A percentile compares a stretch with the other conserved stretches of the same genome.
Conservation (phyloP, 257 asterid genomes). For the Capsicum chinense region DNA sequence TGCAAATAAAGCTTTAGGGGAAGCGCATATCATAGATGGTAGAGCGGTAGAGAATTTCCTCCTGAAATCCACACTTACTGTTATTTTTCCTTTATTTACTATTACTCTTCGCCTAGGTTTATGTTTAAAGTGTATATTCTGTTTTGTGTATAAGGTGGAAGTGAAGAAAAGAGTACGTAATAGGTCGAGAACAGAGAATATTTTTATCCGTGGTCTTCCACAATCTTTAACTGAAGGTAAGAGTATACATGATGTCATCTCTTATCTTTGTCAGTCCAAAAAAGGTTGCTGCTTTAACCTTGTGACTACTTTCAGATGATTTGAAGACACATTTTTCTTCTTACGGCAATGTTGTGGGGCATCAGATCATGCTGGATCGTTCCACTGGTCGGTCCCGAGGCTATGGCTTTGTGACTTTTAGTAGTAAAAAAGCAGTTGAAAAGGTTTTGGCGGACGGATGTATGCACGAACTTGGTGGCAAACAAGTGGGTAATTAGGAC, state of each 20-base stretch:
- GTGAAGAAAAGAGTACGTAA: slow-evolving; percentile 88
- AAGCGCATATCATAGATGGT: slow-evolving; percentile 84
- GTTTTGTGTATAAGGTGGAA: slow-evolving; percentile 67
- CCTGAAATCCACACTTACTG: not conserved
- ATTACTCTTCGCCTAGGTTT: not conserved
- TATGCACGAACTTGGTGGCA: slow-evolving; percentile 92
- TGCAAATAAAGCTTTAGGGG: slow-evolving; percentile 78
- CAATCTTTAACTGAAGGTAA: slow-evolving; percentile 76
- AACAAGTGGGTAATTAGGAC: slow-evolving; percentile 64
- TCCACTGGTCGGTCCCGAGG: slow-evolving; percentile 83
- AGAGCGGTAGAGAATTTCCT: slow-evolving; percentile 63
- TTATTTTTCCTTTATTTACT: slow-evolving; percentile 6
- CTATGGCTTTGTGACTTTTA: slow-evolving; percentile 92
- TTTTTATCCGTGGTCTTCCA: slow-evolving; percentile 93
- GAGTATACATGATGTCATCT: slow-evolving; percentile 14
- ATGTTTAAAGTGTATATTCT: slow-evolving; percentile 1
- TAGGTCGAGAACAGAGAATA: slow-evolving; percentile 50
- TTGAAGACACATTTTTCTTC: slow-evolving; percentile 83
- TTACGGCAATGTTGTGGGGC: slow-evolving; percentile 80
- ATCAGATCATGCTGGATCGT: slow-evolving; percentile 86
- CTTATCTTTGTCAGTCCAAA: slow-evolving; percentile 11
- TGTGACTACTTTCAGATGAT: slow-evolving; percentile 53
- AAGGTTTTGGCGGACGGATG: slow-evolving; percentile 78
- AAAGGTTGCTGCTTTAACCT: not conserved
- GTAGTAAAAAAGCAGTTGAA: slow-evolving; percentile 84